These are phyloP conservation scores for Pseudogymnoascus sp. DNA, from an alignment of 2,329 filamentous ascomycete genomes.

Conservation along the genomic window DNA sequence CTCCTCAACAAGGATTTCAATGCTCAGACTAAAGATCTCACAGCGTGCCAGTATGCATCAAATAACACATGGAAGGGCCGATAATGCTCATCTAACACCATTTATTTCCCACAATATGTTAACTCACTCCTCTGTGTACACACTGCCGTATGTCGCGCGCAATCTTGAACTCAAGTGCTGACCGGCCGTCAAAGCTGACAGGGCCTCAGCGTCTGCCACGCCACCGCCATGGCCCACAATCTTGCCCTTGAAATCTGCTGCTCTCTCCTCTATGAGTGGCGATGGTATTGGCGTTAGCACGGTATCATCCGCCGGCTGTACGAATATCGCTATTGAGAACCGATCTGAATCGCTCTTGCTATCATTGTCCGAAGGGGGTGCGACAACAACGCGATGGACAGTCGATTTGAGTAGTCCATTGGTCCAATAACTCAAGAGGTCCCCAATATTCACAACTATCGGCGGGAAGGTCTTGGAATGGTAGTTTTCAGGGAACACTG, in stretches of 20 bases:
- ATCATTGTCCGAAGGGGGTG: slow-evolving; percentile 39
- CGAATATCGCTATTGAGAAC: slow-evolving; percentile 63
- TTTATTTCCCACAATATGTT: background rate
- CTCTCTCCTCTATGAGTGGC: slow-evolving; percentile 41
- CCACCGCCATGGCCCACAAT: slow-evolving; percentile 14
- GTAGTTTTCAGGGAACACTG: slow-evolving; percentile 55
- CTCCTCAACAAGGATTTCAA: too few species aligned
- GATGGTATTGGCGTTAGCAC: slow-evolving; percentile 53
- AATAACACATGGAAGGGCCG: background rate
- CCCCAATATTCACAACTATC: slow-evolving; percentile 65
- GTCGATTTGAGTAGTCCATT: slow-evolving; percentile 79
- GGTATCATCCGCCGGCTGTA: slow-evolving; percentile 50
- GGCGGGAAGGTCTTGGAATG: slow-evolving; percentile 46
- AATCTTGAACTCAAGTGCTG: slow-evolving; percentile 57
- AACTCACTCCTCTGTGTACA: slow-evolving; percentile 40
- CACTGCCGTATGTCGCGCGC: slow-evolving; percentile 47
- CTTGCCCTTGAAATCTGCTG: slow-evolving; percentile 8
- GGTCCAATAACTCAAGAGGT: slow-evolving; percentile 79
- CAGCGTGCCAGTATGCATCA: too few species aligned
- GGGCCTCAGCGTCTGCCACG: slow-evolving; percentile 30
- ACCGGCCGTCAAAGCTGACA: slow-evolving; percentile 52
- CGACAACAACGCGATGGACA: slow-evolving; percentile 80
- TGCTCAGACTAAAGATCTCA: too few species aligned
- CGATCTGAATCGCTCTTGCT: slow-evolving; percentile 36
- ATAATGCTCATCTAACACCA: background rate